Percentiles rank a stretch among this genome's conserved stretches.
Evolutionary conservation across 768 basidiomycete genomes (phyloP).

Genomic region (Rhodotorula diobovata): DNA sequence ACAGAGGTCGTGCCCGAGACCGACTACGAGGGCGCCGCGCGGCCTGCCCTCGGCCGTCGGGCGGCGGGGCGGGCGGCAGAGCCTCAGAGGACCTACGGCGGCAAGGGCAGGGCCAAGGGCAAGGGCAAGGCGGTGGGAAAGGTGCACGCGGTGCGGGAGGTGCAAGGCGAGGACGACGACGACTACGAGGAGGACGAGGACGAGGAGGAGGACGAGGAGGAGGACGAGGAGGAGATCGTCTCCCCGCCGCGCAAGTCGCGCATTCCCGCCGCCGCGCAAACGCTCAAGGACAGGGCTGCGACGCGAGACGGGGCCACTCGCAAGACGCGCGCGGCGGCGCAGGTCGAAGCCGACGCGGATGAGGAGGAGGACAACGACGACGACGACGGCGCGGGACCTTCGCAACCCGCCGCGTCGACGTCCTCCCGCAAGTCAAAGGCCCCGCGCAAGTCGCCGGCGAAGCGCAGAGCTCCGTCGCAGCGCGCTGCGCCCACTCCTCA

Average conservation of each 20-base stretch:
- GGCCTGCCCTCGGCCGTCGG: no score
- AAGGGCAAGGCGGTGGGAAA: neutral
- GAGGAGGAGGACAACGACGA: neutral
- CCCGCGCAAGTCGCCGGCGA: neutral
- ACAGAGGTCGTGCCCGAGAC: neutral
- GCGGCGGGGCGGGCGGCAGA: no score
- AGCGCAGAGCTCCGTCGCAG: neutral
- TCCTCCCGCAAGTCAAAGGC: neutral
- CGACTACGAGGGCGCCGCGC: neutral
- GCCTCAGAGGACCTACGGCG: neutral
- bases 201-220: neutral
- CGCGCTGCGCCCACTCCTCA: neutral
- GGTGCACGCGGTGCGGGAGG: neutral
- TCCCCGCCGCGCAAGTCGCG: neutral
- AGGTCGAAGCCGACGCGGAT: no score
- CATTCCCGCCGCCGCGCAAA: neutral
- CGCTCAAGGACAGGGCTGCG: neutral
- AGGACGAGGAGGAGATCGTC: neutral
- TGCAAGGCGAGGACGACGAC: neutral
- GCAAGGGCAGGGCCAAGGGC: no score
- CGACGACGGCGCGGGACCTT: no score
- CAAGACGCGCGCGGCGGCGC: no score
- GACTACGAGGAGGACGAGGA: neutral
- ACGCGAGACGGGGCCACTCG: no score
- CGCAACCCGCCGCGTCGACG: no score